Evolutionary conservation across 345 rosid genomes (phyloP), one percentile per base, ranked within the genome.

Genomic region (Gossypium arboreum): DNA sequence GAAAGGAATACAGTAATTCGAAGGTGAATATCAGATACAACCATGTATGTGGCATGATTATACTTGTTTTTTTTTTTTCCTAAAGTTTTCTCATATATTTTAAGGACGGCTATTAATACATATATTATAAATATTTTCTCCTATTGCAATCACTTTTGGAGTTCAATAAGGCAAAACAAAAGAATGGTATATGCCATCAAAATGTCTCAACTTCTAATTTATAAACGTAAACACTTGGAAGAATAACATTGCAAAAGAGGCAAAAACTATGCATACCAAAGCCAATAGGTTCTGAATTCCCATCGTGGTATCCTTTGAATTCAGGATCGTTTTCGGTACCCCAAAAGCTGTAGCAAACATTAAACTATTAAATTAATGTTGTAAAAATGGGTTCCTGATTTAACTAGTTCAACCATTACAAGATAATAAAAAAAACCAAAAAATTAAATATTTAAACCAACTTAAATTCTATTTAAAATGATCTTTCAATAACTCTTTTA

Each of bases 201-300:
- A 15, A 25, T 69, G n/a, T 50, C 44, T 69, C 45, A 25, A 2
- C 17, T 15, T 51, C 59, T 50, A 2, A 17, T 69, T 15, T 68
- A 13, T 9, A 6, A 25, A 68, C 25, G 41, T 34, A 5, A 34
- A 34, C 41, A 34, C 7, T 34, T 34, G 16, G 25, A 69, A 69
- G 1, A 27, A 69, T 1, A 69, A 24, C 44, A 48, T 25, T 0
- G 18, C 59, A 55, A 55, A 55, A 8, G 59, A 18, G 12, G 24
- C 56, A 52, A 52, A 74, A 25, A 63, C 39, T 12, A 17, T 17
- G 18, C 56, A 12, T 41, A 95, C 98, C 99, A 79, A 93, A 93
- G 76, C 98, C 98, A 76, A 89, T 87, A 78, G 97, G 99, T 51
- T 95, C 99, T 10, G 97, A 85, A 82, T 95, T 93, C 74, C 99